phyloP scores from a whole-genome alignment of 202 grass and related monocot genomes.

The Brachypodium distachyon region DNA sequence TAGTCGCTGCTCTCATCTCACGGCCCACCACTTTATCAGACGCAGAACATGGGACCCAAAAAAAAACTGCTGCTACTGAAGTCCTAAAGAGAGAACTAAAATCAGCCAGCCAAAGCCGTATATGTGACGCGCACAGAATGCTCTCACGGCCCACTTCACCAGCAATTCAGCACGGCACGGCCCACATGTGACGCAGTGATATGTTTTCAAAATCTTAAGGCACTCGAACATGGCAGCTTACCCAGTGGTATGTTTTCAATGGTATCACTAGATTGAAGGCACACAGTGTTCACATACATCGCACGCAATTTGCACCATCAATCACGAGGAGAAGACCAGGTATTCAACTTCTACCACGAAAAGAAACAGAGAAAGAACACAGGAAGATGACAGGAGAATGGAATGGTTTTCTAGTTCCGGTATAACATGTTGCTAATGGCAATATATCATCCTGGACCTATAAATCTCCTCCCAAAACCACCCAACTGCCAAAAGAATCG shows the following conservation, averaged over 20 bases:
- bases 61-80: too few species aligned
- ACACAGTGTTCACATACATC: neutral
- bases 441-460: slow-evolving; percentile 21
- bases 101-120: too few species aligned
- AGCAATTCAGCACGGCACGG: neutral
- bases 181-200: neutral
- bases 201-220: too few species aligned
- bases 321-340: neutral
- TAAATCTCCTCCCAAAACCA: neutral
- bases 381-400: neutral
- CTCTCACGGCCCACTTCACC: neutral
- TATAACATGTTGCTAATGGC: neutral
- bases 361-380: neutral
- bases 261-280: neutral
- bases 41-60: too few species aligned
- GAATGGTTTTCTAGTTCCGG: neutral
- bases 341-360: neutral
- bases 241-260: too few species aligned
- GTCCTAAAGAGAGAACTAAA: too few species aligned
- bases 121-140: too few species aligned
- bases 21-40: too few species aligned
- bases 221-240: too few species aligned
- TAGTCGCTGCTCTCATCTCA: too few species aligned
- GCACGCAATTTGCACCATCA: neutral
- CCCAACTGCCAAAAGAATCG: neutral